Conservation (phyloP, 2,329 filamentous ascomycete genomes). For the Penicillium sp. region DNA sequence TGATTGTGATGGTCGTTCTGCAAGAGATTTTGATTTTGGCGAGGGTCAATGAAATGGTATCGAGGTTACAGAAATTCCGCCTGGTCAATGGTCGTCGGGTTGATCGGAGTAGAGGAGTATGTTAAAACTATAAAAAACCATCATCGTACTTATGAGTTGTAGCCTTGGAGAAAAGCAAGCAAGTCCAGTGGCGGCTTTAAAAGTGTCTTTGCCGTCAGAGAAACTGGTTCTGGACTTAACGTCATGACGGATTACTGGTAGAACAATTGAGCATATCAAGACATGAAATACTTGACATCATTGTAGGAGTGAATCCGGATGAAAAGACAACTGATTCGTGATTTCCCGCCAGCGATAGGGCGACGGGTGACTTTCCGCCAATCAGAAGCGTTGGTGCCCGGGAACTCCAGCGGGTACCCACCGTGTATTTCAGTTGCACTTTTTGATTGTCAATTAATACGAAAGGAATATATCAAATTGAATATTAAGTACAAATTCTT, state of each 20-base stretch:
- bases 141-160: neutral
- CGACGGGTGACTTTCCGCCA: neutral
- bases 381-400: neutral
- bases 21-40: neutral
- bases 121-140: neutral
- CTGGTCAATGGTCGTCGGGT: neutral
- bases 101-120: neutral
- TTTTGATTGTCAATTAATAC: no score
- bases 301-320: neutral
- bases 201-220: neutral
- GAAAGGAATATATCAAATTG: no score
- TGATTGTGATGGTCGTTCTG: neutral
- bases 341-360: neutral
- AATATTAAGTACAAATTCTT: no score
- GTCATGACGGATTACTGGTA: neutral
- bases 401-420: neutral
- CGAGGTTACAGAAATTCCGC: neutral
- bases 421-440: no score
- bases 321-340: neutral
- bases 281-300: neutral
- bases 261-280: neutral
- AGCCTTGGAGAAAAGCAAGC: neutral
- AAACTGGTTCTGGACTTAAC: neutral
- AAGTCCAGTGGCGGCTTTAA: neutral
- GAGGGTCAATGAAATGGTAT: neutral